Evolutionary conservation across 2,329 filamentous ascomycete species (phyloP), one percentile per base, ranked within the genome.

Genomic region (Fusarium decemcellulare): DNA sequence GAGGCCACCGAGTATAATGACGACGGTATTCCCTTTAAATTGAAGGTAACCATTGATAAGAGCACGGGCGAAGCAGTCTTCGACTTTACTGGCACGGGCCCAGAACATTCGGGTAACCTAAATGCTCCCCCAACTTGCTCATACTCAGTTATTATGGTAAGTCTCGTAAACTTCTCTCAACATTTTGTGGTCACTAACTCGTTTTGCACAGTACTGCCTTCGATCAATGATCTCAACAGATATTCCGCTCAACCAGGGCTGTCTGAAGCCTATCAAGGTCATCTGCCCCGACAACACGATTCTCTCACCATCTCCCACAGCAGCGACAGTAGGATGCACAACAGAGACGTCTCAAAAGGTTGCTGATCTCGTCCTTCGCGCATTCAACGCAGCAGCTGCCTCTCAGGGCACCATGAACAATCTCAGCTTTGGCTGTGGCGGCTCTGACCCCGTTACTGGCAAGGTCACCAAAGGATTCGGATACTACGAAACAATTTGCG

Each of bases 1-100:
- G 86, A 88, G 8, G 92, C 94, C 0, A 84, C 91, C 2, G 93
- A 97, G 74, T 93, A 90, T 81, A 95, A 96, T 90, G 94, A 97
- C 72, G 93, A 97, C 72, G 93, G 93, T 29, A 92, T 88, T 10
- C 92, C 93, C 0, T 95, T 97, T 73, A 84, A 87, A 54, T 85
- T 97, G 8, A 91, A 90, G 65, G 86, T 97, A 11, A 91, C 88
- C 2, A 96, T 97, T 68, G 88, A 95, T 74, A 87, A 88, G 0
- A 85, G 90, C 0, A 90, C 92, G 43, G 93, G 93, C 15, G 91
- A 93, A 65, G 93, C 93, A 0, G 82, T 92, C 0, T 97, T 96
- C 74, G 77, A 79, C 59, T 79, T 78, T 5, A 72, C 72, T 0
- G 77, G 77, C 1, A 78, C 77, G 1, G 77, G 76, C 0, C 67